Base-by-base conservation (phyloP, 2,329 filamentous ascomycete species). In the Cladosporium sphaerospermum region DNA sequence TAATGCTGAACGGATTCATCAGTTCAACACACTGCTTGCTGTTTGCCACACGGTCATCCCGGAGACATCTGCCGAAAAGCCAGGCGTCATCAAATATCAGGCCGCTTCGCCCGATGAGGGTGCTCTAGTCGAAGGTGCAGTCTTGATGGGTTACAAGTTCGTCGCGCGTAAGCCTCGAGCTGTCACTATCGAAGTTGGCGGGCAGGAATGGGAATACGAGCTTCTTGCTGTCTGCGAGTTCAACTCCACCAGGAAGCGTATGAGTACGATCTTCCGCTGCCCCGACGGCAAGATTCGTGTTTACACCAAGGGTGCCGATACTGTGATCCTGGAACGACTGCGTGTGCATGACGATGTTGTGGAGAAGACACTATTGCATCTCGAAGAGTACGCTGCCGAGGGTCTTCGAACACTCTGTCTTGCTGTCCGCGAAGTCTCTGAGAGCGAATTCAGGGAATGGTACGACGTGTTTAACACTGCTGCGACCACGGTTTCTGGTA, bases 361-460 rank as follows among this genome's bases (percentile, higher is more conserved):
- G 2, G 93, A 99, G 66, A 76, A 80, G n/a, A 99, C 93, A 1
- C 75, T 97, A 57, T 84, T 90, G 53, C 95, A 99, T 69, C 78
- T 99, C n/a, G 95, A 99, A 71, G 95, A 99, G 66, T 99, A 99
- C 68, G 93, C 93, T 6, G 95, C 92, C 0, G 93, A 99, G 62
- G 95, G 93, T 70, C 78, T 99, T 48, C 86, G 93, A 63, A 99
- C 93, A 4, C 81, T 99, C 11, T 99, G 95, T 73, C 75, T 99
- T 59, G 90, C 93, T 9, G 89, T 96, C 86, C 87, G 93, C 52
- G 93, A 97, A 69, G 76, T 99, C 18, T 84, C 91, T 0, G 92
- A 99, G 59, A 78, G 87, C 23, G 93, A 99, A 66, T 99, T 86
- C 64, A 80, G 83, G 61, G 85, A 95, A 65, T 99, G 93, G 93